Evolutionary conservation across 495 filamentous ascomycete genomes (phyloP), one percentile per base, ranked within the genome.

Genomic region (Tuber microsphaerosporum): DNA sequence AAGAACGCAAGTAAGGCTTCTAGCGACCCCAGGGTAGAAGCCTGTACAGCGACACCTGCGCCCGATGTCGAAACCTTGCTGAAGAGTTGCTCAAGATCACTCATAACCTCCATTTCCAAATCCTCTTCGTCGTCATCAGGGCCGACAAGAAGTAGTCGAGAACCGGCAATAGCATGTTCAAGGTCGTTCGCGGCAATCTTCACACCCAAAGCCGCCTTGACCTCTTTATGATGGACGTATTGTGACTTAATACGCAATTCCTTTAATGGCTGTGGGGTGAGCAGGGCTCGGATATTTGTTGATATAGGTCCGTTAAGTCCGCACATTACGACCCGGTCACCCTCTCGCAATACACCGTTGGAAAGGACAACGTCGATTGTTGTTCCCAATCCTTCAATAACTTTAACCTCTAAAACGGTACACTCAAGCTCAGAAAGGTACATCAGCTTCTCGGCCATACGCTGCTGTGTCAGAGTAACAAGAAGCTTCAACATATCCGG

Each of bases 151-250:
- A 98, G 88, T 73, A 99, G 86, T 74, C 96, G 91, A 46, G 96
- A 99, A 81, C 96, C 96, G 73, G 96, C 96, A 84, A 99, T 99
- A 78, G 96, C 96, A 72, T 92, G 89, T 84, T 99, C 96, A 31
- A 99, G 91, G 75, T 94, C 93, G 78, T 97, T 96, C 70, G 96
- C 96, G 72, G 93, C 92, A 81, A 99, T 97, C 88, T 99, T 99
- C 81, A 99, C 94, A 90, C 96, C 96, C 80, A 98, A 88, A 2
- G 96, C 93, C 17, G 96, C 96, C 87, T 98, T 99, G 84, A 97
- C 94, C 85, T 97, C 93, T 87, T 98, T 97, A 86, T 99, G 97
- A 86, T 99, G 96, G 19, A 99, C 94, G 79, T 99, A 99, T 75
- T 89, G 87, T 8, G 93, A 97, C 82, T 93, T 99, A 79, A 99